Percentiles rank a stretch among this genome's conserved stretches.
Conservation (phyloP, 208 protist genomes). For the Acanthamoeba lenticulata region DNA sequence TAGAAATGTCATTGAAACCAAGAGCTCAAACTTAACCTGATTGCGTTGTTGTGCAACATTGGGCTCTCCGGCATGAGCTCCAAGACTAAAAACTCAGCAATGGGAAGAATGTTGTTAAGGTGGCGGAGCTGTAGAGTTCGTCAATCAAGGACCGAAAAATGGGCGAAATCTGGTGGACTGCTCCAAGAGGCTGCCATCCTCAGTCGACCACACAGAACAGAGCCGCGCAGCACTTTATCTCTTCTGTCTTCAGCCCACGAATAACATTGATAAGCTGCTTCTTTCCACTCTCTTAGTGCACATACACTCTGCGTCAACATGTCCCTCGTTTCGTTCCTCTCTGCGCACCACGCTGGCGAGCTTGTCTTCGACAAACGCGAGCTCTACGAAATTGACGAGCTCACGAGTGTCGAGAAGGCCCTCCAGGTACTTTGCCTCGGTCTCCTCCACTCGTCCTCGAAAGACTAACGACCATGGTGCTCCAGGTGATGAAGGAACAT, state of each 20-base stretch:
- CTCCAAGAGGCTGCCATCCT: too few species aligned
- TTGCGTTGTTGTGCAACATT: too few species aligned
- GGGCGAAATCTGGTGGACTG: too few species aligned
- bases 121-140: background rate
- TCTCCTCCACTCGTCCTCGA: too few species aligned
- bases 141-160: background rate
- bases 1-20: too few species aligned
- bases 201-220: background rate
- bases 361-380: slow-evolving; percentile 27
- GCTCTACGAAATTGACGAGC: background rate
- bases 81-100: too few species aligned
- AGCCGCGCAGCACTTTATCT: too few species aligned
- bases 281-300: background rate
- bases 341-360: slow-evolving; percentile 23
- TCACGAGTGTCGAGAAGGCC: background rate
- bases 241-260: too few species aligned
- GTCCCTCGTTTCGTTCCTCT: background rate
- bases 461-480: too few species aligned
- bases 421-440: background rate
- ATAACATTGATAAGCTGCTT: too few species aligned
- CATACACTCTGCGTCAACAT: background rate
- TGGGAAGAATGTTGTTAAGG: background rate
- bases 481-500: background rate
- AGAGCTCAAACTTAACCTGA: too few species aligned
- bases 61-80: too few species aligned